Conservation (phyloP, 805 yeast genomes). For the Pichia heedii region DNA sequence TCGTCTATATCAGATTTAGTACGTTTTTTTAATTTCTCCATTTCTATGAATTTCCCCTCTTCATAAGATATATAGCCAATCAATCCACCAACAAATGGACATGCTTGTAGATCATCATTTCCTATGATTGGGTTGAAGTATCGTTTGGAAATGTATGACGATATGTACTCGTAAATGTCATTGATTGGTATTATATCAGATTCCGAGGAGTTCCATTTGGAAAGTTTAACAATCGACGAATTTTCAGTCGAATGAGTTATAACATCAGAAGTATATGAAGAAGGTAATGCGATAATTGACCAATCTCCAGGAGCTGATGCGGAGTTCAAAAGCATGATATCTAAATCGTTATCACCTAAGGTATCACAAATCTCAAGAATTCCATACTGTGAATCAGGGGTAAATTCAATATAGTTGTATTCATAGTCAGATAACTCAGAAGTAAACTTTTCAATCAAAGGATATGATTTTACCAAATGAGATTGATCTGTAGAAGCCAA, state of each 20-base stretch:
- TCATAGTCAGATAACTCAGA: slow-evolving; percentile 5
- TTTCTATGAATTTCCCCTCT: slow-evolving; percentile 51
- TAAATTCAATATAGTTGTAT: slow-evolving; percentile 11
- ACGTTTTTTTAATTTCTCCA: slow-evolving; percentile 29
- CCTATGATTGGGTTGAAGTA: slow-evolving; percentile 22
- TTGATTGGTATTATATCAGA: slow-evolving; percentile 6
- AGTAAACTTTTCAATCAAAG: slow-evolving; percentile 17
- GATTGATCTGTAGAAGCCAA: slow-evolving; percentile 6
- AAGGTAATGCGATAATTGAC: slow-evolving; percentile 77
- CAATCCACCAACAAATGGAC: slow-evolving; percentile 89
- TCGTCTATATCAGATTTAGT: slow-evolving; percentile 49
- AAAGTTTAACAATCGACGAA: slow-evolving; percentile 18
- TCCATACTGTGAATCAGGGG: neutral
- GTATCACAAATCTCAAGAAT: slow-evolving; percentile 40
- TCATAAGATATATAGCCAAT: slow-evolving; percentile 85
- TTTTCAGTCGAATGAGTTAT: slow-evolving; percentile 55
- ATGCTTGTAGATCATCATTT: slow-evolving; percentile 24
- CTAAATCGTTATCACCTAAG: slow-evolving; percentile 24
- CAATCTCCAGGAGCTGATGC: slow-evolving; percentile 81
- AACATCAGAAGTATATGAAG: slow-evolving; percentile 32
- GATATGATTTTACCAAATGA: slow-evolving; percentile 18
- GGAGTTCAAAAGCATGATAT: slow-evolving; percentile 61
- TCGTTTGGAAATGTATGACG: slow-evolving; percentile 36
- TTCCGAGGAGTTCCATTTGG: slow-evolving; percentile 21
- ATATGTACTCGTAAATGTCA: slow-evolving; percentile 46